Evolutionary conservation across 148 eudicot species (phyloP).

Genomic region (Rhododendron simsii): DNA sequence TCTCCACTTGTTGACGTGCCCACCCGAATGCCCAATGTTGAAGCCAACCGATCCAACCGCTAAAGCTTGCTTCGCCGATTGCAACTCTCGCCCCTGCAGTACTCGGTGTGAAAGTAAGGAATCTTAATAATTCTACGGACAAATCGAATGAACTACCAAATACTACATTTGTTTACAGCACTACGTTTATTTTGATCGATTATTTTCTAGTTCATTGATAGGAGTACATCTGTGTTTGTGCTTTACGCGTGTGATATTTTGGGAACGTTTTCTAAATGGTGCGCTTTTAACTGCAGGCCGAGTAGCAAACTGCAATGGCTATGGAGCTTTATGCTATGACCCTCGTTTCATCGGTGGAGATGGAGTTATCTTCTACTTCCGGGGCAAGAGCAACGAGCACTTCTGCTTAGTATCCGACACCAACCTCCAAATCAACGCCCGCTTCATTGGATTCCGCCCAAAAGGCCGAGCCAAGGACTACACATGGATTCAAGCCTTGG

Average conservation of each 20-base stretch:
- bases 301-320: conserved; percentile 25
- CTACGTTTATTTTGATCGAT: background rate
- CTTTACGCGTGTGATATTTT: background rate
- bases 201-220: background rate
- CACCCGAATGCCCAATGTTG: background rate
- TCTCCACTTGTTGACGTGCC: background rate
- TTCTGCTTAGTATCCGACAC: conserved; percentile 34
- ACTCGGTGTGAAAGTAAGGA: background rate
- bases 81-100: background rate
- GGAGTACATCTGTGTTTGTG: background rate
- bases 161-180: background rate
- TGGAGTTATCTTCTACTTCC: conserved; percentile 34
- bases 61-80: background rate
- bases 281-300: background rate
- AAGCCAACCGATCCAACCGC: background rate
- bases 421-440: conserved; percentile 39
- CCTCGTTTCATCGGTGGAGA: conserved; percentile 42
- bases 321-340: conserved; percentile 36
- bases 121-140: background rate
- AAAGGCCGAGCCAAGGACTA: conserved; percentile 30
- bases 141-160: background rate
- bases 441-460: conserved; percentile 39
- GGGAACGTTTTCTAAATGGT: background rate
- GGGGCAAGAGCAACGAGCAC: conserved; percentile 29
- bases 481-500: conserved; percentile 43